Evolutionary conservation across 805 yeast genomes (phyloP), one percentile per base, ranked within the genome.

Genomic region (Zygoascus tannicola): DNA sequence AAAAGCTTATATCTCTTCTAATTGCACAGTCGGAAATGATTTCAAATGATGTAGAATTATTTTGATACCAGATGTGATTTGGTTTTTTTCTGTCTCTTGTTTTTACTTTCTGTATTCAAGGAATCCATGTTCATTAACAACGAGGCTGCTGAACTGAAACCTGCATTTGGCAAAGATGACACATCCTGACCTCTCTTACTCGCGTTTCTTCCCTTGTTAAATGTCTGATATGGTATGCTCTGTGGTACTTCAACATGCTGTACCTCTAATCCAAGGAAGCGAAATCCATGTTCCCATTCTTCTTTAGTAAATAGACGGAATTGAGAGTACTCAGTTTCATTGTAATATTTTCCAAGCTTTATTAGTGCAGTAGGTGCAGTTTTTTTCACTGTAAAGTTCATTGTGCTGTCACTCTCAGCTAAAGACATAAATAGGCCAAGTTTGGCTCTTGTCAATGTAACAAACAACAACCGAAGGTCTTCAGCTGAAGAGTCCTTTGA

Each of bases 401-500:
- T 8, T 8, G 7, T 28, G 23, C 12, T 5, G 5, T 16, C 42
- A 5, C 7, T 33, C 19, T 4, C 28, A 15, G 54, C 44, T 34
- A 43, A 44, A 1, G 54, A 39, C 14, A 80, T 51, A 51, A 73
- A 75, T 8, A 81, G 57, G 20, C 78, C 54, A 3, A 61, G 61
- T 58, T 82, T 81, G 0, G 96, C 94, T 50, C 98, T 70, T 0
- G 96, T 90, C 37, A 80, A 67, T 0, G 95, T 95, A 10, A 92
- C 98, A 59, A 85, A 92, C 47, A 87, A 72, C 52, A 90, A 75
- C 40, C 97, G 61, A 44, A 94, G 64, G 55, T 87, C 97, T 62
- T 90, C 97, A 12, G 36, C 41, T 5, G 43, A 51, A 7, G 30
- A 26, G 12, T 26, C 30, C 12, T 37, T 15, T 4, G 16, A n/a